phyloP scores from a whole-genome alignment of 2,329 filamentous ascomycete genomes.

The Penicillium carneum region DNA sequence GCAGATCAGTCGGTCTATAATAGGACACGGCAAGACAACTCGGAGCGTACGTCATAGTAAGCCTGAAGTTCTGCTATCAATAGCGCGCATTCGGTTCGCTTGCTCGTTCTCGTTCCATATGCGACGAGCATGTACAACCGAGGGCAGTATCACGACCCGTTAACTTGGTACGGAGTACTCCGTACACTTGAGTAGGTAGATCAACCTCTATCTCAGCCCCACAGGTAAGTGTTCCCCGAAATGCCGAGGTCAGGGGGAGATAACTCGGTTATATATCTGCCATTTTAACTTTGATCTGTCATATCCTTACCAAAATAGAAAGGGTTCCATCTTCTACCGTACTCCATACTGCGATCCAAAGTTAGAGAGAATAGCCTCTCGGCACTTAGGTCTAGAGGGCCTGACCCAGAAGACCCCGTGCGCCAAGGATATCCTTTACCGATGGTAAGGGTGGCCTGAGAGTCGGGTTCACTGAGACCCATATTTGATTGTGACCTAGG shows the following conservation, averaged over 20 bases:
- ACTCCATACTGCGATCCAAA: background rate
- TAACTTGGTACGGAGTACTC: background rate
- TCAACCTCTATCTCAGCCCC: background rate
- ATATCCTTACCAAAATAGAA: background rate
- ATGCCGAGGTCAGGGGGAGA: background rate
- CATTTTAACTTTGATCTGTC: background rate
- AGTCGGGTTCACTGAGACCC: background rate
- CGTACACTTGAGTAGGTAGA: too few relatives aligned
- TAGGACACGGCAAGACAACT: background rate
- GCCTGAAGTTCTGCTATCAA: background rate
- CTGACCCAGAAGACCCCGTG: background rate
- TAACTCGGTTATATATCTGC: background rate
- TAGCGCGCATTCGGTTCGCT: background rate
- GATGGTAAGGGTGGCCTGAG: background rate
- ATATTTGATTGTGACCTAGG: background rate
- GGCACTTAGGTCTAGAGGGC: background rate
- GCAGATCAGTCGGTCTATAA: background rate
- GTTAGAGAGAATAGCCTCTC: background rate
- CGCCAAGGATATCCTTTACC: background rate
- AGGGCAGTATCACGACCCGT: background rate
- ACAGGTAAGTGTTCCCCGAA: background rate
- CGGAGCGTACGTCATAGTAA: background rate
- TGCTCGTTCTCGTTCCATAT: background rate
- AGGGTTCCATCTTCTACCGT: background rate
- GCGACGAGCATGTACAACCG: background rate